Percentiles rank a stretch among this genome's conserved stretches.
phyloP scores from a whole-genome alignment of 306 rosid species.

The Notholithocarpus densiflorus region DNA sequence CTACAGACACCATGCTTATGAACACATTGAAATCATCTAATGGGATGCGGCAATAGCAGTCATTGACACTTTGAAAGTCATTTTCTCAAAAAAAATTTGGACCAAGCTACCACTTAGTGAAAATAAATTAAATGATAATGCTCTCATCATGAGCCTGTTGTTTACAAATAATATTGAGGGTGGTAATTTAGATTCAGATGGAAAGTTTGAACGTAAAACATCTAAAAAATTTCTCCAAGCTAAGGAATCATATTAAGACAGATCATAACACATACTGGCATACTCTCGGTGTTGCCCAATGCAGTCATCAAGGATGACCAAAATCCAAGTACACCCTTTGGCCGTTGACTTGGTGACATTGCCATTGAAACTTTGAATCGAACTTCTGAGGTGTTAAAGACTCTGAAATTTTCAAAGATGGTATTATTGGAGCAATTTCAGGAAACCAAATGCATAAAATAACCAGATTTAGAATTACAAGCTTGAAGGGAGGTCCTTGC shows the following conservation, averaged over 20 bases:
- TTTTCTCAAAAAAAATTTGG: not conserved
- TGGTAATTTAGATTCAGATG: not conserved
- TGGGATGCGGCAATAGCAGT: not conserved
- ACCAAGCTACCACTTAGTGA: not conserved
- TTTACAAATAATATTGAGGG: slow-evolving; percentile 3
- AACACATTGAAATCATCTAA: not conserved
- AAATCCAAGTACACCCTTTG: slow-evolving; percentile 93
- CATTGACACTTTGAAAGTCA: too few relatives aligned
- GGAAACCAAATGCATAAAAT: slow-evolving; percentile 16
- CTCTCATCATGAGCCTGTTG: slow-evolving; percentile 12
- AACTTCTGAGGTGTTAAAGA: slow-evolving; percentile 78
- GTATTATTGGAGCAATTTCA: slow-evolving; percentile 23
- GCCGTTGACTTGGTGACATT: slow-evolving; percentile 94
- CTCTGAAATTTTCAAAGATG: slow-evolving; percentile 52
- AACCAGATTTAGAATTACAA: slow-evolving; percentile 17
- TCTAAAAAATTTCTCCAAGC: not conserved
- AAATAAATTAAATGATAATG: not conserved
- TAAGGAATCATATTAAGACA: slow-evolving; percentile 12
- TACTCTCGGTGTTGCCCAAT: slow-evolving; percentile 91
- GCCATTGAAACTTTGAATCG: slow-evolving; percentile 88
- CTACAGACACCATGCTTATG: not conserved
- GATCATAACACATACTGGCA: slow-evolving; percentile 70
- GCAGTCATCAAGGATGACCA: slow-evolving; percentile 99
- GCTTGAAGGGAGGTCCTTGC: slow-evolving; percentile 20
- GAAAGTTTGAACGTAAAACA: slow-evolving; percentile 4